These are phyloP conservation scores for Camelina laxa DNA, from an alignment of 345 rosid genomes.

Conservation along the genomic window DNA sequence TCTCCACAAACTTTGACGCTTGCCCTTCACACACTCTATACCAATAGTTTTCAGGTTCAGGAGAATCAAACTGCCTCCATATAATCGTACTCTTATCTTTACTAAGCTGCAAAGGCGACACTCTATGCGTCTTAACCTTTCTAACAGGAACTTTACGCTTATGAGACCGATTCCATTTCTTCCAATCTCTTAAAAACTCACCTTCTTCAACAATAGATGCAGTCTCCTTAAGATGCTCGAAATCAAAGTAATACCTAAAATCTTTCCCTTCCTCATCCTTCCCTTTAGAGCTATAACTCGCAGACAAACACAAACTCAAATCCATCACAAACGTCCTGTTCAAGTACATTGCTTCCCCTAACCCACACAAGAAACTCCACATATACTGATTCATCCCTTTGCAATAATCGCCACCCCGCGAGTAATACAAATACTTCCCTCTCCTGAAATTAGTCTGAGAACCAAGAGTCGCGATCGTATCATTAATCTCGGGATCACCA, in stretches of 20 bases:
- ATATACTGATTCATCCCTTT: conserved; percentile 93
- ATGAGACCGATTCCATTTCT: conserved; percentile 76
- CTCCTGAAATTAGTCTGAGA: conserved; percentile 64
- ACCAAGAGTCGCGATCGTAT: conserved; percentile 65
- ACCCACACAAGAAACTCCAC: conserved; percentile 97
- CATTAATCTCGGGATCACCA: conserved; percentile 66
- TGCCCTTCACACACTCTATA: conserved; percentile 92
- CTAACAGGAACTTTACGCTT: conserved; percentile 71
- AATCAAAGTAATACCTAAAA: conserved; percentile 85
- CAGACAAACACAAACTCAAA: conserved; percentile 75
- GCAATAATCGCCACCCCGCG: conserved; percentile 89
- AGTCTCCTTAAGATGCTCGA: conserved; percentile 84
- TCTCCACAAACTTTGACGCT: conserved; percentile 67
- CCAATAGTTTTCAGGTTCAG: conserved; percentile 92
- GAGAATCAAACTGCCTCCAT: conserved; percentile 91
- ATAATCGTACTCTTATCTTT: conserved; percentile 78
- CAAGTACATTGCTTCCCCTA: conserved; percentile 94
- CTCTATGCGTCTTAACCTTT: conserved; percentile 73
- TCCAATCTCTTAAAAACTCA: conserved; percentile 81
- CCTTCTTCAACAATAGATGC: conserved; percentile 82
- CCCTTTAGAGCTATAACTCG: conserved; percentile 63
- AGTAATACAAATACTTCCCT: conserved; percentile 85
- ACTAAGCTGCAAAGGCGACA: conserved; percentile 70
- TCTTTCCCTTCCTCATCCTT: conserved; percentile 90
- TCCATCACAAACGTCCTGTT: conserved; percentile 94